Evolutionary conservation across 441 rosid genomes (phyloP).

Genomic region (Bocquillonia castaneifolia): DNA sequence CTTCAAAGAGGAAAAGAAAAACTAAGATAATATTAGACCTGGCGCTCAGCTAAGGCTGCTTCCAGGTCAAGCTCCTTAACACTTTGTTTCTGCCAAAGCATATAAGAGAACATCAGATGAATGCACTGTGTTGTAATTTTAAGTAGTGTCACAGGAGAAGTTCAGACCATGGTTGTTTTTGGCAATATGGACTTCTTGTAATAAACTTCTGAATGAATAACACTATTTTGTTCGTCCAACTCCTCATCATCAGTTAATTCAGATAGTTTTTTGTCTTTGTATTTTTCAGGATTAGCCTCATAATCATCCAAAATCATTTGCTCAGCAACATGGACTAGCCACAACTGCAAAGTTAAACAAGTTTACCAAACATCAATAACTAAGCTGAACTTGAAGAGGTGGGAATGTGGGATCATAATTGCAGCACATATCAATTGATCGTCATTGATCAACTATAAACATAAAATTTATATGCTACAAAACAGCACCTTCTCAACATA

Average conservation of each 20-base stretch:
- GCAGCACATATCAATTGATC: neutral
- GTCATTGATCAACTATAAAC: neutral
- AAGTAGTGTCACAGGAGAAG: slow-evolving; percentile 11
- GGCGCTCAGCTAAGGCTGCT: slow-evolving; percentile 78
- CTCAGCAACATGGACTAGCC: slow-evolving; percentile 92
- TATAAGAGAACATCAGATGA: slow-evolving; percentile 25
- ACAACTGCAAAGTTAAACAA: slow-evolving; percentile 57
- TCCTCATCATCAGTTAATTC: slow-evolving; percentile 78
- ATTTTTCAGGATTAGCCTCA: slow-evolving; percentile 81
- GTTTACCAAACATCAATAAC: neutral
- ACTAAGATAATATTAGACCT: slow-evolving; percentile 37
- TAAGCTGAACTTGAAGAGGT: neutral
- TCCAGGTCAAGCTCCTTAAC: slow-evolving; percentile 90
- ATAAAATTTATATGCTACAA: neutral
- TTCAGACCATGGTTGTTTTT: slow-evolving; percentile 64
- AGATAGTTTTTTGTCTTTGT: slow-evolving; percentile 62
- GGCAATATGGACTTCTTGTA: slow-evolving; percentile 58
- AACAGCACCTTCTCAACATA: slow-evolving; percentile 72
- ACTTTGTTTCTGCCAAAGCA: slow-evolving; percentile 66
- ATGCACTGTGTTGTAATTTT: slow-evolving; percentile 11
- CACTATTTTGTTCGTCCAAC: slow-evolving; percentile 59
- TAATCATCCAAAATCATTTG: slow-evolving; percentile 91
- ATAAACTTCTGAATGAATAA: slow-evolving; percentile 49
- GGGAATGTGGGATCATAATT: neutral
- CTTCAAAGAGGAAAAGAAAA: neutral